phyloP scores from a whole-genome alignment of 208 protist species.

The Leishmania turanica region DNA sequence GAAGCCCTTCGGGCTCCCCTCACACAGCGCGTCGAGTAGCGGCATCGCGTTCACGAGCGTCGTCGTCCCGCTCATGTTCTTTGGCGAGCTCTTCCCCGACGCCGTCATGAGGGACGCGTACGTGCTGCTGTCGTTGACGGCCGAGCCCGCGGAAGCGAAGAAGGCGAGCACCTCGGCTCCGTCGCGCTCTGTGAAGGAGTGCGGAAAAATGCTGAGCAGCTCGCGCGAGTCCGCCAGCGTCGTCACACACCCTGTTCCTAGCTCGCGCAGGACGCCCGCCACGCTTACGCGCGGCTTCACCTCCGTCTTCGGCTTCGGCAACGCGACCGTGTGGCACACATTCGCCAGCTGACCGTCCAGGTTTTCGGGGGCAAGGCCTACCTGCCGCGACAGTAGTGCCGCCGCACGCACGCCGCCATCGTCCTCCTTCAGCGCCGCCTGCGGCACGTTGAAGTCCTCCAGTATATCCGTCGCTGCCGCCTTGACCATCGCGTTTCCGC shows the following conservation, averaged over 20 bases:
- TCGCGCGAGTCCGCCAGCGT: slow-evolving; percentile 80
- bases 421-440: slow-evolving; percentile 56
- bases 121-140: slow-evolving; percentile 67
- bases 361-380: slow-evolving; percentile 37
- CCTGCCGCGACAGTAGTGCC: slow-evolving; percentile 68
- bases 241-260: slow-evolving; percentile 85
- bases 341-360: slow-evolving; percentile 59
- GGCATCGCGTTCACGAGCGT: slow-evolving; percentile 77
- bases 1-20: slow-evolving; percentile 42
- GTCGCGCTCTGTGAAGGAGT: slow-evolving; percentile 72
- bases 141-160: slow-evolving; percentile 78
- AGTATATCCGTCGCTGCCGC: slow-evolving; percentile 64
- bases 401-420: slow-evolving; percentile 50
- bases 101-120: slow-evolving; percentile 78
- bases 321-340: slow-evolving; percentile 27
- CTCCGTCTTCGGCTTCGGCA: slow-evolving; percentile 28
- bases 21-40: slow-evolving; percentile 70
- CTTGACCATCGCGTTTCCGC: slow-evolving; percentile 50
- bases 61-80: slow-evolving; percentile 53
- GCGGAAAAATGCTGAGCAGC: slow-evolving; percentile 81
- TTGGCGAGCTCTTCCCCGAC: slow-evolving; percentile 55
- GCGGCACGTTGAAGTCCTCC: slow-evolving; percentile 56
- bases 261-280: slow-evolving; percentile 75
- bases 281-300: slow-evolving; percentile 62
- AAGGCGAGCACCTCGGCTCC: slow-evolving; percentile 87